A percentile compares a stretch with the other conserved stretches of the same genome.
Conservation (phyloP, 2,329 filamentous ascomycete species). For the Beauveria pseudobassiana region DNA sequence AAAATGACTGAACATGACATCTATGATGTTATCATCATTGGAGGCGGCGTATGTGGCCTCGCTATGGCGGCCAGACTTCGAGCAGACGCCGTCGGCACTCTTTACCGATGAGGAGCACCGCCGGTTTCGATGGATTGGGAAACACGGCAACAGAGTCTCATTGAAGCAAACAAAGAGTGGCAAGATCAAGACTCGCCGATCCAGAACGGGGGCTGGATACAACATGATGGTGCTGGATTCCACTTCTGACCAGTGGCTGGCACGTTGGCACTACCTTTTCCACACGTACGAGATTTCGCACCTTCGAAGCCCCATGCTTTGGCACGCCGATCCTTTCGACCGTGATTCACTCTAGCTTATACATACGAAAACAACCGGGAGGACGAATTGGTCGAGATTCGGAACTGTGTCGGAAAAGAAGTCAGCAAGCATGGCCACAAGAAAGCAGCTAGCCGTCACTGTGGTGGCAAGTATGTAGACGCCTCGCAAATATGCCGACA, state of each 20-base stretch:
- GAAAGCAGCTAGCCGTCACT: constrained; percentile 34
- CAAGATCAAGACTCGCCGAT: constrained; percentile 18
- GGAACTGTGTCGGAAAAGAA: constrained; percentile 70
- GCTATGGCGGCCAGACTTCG: constrained; percentile 64
- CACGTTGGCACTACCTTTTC: constrained; percentile 64
- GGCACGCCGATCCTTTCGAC: constrained; percentile 70
- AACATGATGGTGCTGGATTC: constrained; percentile 60
- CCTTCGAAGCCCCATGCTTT: constrained; percentile 74
- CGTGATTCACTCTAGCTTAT: constrained; percentile 66
- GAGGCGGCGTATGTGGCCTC: constrained; percentile 68
- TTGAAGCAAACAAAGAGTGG: constrained; percentile 40
- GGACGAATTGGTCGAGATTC: constrained; percentile 60
- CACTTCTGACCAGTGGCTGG: constrained; percentile 57
- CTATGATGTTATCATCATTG: constrained; percentile 65
- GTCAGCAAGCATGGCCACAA: constrained; percentile 75
- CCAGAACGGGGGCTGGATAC: constrained; percentile 19
- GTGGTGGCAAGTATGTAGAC: constrained; percentile 34
- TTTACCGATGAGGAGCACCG: constrained; percentile 80
- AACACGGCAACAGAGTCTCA: constrained; percentile 52
- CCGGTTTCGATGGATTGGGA: constrained; percentile 70
- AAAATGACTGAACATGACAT: constrained; percentile 22
- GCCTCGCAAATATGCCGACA: not conserved
- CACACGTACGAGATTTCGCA: constrained; percentile 61
- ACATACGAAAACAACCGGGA: constrained; percentile 54
- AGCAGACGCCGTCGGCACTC: constrained; percentile 66